phyloP scores from a whole-genome alignment of 2,329 filamentous ascomycete genomes.

The Cryphonectria japonica region DNA sequence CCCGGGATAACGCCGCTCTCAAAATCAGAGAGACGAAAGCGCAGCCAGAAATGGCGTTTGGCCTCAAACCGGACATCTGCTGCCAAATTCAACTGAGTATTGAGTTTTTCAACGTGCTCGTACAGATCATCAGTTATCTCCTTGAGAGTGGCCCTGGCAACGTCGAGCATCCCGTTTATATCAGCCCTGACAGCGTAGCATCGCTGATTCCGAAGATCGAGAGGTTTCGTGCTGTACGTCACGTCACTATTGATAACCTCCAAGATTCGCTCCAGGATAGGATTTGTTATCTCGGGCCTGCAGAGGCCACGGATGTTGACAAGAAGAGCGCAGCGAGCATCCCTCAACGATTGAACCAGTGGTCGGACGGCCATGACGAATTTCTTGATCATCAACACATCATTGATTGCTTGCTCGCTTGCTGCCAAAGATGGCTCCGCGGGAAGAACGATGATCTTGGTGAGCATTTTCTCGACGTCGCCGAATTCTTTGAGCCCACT shows the following conservation, averaged over 20 bases:
- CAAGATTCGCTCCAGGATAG: constrained; percentile 67
- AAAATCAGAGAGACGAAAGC: constrained; percentile 64
- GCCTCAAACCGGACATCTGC: constrained; percentile 77
- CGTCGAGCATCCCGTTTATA: constrained; percentile 83
- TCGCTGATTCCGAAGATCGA: constrained; percentile 87
- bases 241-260: constrained; percentile 80
- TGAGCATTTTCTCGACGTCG: constrained; percentile 80
- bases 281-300: constrained; percentile 61
- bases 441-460: constrained; percentile 80
- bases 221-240: constrained; percentile 73
- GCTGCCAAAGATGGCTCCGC: constrained; percentile 66
- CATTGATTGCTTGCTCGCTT: constrained; percentile 82
- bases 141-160: constrained; percentile 86
- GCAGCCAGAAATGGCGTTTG: constrained; percentile 78
- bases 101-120: constrained; percentile 60
- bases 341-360: constrained; percentile 68
- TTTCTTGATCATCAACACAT: constrained; percentile 83
- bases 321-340: constrained; percentile 67
- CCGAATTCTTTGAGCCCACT: constrained; percentile 74
- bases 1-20: constrained; percentile 64
- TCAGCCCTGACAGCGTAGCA: constrained; percentile 59
- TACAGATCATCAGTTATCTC: constrained; percentile 76
- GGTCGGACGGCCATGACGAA: constrained; percentile 72
- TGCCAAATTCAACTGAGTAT: constrained; percentile 64
- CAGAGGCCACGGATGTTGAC: constrained; percentile 72